Evolutionary conservation across 2,329 filamentous ascomycete species (phyloP), one percentile per base, ranked within the genome.

Genomic region (Colletotrichum destructivum): DNA sequence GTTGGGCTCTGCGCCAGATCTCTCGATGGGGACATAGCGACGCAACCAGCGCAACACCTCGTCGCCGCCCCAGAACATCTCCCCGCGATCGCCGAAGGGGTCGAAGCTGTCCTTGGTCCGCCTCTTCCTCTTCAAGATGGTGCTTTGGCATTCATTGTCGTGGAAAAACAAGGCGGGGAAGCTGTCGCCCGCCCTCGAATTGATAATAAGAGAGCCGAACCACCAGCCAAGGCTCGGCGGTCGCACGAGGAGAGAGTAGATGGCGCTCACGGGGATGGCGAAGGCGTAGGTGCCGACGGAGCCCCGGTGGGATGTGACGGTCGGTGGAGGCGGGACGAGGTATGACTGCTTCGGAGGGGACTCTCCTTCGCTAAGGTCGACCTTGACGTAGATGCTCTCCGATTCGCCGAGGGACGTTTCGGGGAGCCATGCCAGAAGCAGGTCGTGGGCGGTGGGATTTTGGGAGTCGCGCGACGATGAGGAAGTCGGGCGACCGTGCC

Each of bases 81-180:
- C 90, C 0, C 96, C 96, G 74, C 88, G 88, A 73, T 94, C 93
- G 18, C 92, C 92, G 80, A 98, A 98, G 0, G 95, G 95, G 77
- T 98, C 95, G 77, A 99, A 98, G 54, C 86, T 94, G 76, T 98
- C 94, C 73, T 89, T 89, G 0, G 94, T 90, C 64, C 94, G 86
- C 82, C 92, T 94, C 87, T 96, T 97, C 84, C 97, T 94, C 82
- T 98, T 96, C 67, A 97, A 83, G 26, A 98, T 97, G 0, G 96
- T 99, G 64, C 93, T 97, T 82, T 98, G 93, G 78, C 96, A 99
- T 84, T 99, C 96, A 74, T 91, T 95, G 78, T 99, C 96, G 80
- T 99, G 96, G 83, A 99, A 99, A 84, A 99, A 99, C 1, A 99
- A 85, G 0, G 96, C 95, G 0, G 96, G 96, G 76, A 98, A 98